phyloP scores from a whole-genome alignment of 225 moss, liverwort and hornwort genomes.

The Anthoceros angustus region DNA sequence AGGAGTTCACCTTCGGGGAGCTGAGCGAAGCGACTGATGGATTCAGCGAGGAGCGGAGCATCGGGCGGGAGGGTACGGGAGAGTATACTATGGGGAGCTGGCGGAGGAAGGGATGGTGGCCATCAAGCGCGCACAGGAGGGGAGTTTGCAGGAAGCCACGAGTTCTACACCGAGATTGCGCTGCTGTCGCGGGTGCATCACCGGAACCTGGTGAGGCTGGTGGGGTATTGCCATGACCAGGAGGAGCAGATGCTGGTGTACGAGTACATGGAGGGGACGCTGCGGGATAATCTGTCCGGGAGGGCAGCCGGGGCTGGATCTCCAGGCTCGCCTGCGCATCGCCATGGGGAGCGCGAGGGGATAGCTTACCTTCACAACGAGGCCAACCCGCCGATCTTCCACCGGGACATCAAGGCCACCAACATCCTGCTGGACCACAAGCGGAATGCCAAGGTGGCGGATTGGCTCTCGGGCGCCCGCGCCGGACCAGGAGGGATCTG shows the following conservation, averaged over 20 bases:
- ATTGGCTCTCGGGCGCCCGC: slow-evolving; percentile 12
- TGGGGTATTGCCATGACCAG: slow-evolving; percentile 54
- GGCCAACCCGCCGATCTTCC: neutral
- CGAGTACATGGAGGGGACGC: slow-evolving; percentile 39
- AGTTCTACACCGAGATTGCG: slow-evolving; percentile 66
- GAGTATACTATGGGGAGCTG: slow-evolving; percentile 34
- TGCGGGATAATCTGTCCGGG: slow-evolving; percentile 31
- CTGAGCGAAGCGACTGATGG: slow-evolving; percentile 27
- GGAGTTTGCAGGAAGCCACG: slow-evolving; percentile 38
- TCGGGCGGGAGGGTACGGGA: slow-evolving; percentile 60
- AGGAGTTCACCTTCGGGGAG: slow-evolving; percentile 34
- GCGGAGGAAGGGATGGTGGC: slow-evolving; percentile 27
- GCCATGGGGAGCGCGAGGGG: slow-evolving; percentile 13
- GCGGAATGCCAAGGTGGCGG: slow-evolving; percentile 10
- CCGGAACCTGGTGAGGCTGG: slow-evolving; percentile 40
- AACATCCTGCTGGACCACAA: slow-evolving; percentile 7
- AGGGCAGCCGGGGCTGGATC: slow-evolving; percentile 3
- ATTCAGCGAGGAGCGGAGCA: slow-evolving; percentile 22
- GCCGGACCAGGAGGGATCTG: slow-evolving; percentile 6
- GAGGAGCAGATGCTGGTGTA: slow-evolving; percentile 80
- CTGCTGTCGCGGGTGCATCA: slow-evolving; percentile 55
- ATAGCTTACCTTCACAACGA: slow-evolving; percentile 6
- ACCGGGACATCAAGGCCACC: neutral
- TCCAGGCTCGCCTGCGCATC: slow-evolving; percentile 10
- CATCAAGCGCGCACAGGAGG: slow-evolving; percentile 39